Evolutionary conservation across 495 filamentous ascomycete species (phyloP).

Genomic region (Penicillium bialowiezense): DNA sequence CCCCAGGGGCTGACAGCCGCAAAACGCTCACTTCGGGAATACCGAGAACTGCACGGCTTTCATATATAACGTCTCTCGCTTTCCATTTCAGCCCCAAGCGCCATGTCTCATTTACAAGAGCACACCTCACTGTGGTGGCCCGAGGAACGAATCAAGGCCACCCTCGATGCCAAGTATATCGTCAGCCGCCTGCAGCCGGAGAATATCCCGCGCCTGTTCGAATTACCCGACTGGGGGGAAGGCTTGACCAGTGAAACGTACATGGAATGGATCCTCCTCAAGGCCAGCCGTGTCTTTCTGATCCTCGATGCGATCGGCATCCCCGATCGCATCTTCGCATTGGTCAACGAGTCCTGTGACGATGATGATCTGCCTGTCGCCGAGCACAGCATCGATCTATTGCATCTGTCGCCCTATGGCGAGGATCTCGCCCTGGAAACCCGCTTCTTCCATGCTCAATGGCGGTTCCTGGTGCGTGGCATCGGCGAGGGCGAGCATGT

Average conservation of each 20-base stretch:
- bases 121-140: slow-evolving; percentile 71
- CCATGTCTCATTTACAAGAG: slow-evolving; percentile 25
- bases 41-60: too few species aligned
- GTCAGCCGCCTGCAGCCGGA: slow-evolving; percentile 62
- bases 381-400: slow-evolving; percentile 63
- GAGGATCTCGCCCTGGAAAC: slow-evolving; percentile 62
- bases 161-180: slow-evolving; percentile 69
- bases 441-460: slow-evolving; percentile 80
- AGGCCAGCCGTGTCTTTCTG: slow-evolving; percentile 76
- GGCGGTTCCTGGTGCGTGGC: slow-evolving; percentile 71
- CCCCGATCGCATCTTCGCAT: slow-evolving; percentile 79
- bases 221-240: slow-evolving; percentile 76
- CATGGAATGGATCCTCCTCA: slow-evolving; percentile 85
- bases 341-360: slow-evolving; percentile 83
- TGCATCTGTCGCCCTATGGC: slow-evolving; percentile 56
- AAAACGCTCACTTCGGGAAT: neutral
- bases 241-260: slow-evolving; percentile 88
- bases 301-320: slow-evolving; percentile 76
- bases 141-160: slow-evolving; percentile 68
- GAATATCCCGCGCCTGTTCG: slow-evolving; percentile 63
- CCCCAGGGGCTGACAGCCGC: neutral
- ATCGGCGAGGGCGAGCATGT: slow-evolving; percentile 68
- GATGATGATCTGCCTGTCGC: slow-evolving; percentile 85
- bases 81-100: slow-evolving; percentile 6
- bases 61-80: slow-evolving; percentile 3